Evolutionary conservation across 306 rosid species (phyloP).

Genomic region (Cucurbita ficifolia): DNA sequence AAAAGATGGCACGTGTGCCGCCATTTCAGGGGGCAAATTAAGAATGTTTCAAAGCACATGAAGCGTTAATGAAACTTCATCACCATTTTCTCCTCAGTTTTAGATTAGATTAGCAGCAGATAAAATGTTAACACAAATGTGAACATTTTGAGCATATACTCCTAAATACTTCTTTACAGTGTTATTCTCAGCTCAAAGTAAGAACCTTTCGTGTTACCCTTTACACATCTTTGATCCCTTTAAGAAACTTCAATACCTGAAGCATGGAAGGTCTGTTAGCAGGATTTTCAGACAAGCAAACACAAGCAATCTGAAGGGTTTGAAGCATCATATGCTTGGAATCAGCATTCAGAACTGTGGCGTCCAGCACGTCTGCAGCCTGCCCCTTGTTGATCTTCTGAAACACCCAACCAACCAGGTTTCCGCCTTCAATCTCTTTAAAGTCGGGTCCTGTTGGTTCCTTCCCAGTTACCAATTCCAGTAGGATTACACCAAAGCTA

Average conservation of each 20-base stretch:
- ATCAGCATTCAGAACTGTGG: constrained; percentile 47
- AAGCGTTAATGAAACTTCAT: background rate
- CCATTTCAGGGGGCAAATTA: background rate
- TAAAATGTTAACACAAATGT: background rate
- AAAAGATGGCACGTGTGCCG: background rate
- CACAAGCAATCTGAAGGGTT: constrained; percentile 63
- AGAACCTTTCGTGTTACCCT: background rate
- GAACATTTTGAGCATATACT: background rate
- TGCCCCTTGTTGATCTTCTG: constrained; percentile 65
- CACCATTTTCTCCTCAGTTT: no score
- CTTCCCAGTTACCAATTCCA: constrained; percentile 80
- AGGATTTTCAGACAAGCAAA: constrained; percentile 78
- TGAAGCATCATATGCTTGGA: constrained; percentile 78
- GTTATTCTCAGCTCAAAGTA: background rate
- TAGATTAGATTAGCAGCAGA: background rate
- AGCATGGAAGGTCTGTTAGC: constrained; percentile 86
- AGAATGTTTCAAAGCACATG: background rate
- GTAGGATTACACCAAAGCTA: constrained; percentile 83
- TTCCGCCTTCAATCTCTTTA: constrained; percentile 90
- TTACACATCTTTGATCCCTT: constrained; percentile 55
- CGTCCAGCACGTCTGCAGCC: constrained; percentile 72
- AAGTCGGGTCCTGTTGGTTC: constrained; percentile 96
- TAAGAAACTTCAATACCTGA: constrained; percentile 61
- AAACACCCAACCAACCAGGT: constrained; percentile 87
- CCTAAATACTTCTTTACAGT: constrained; percentile 6